phyloP scores from a whole-genome alignment of 2,329 filamentous ascomycete species.

The Fusarium begoniae region DNA sequence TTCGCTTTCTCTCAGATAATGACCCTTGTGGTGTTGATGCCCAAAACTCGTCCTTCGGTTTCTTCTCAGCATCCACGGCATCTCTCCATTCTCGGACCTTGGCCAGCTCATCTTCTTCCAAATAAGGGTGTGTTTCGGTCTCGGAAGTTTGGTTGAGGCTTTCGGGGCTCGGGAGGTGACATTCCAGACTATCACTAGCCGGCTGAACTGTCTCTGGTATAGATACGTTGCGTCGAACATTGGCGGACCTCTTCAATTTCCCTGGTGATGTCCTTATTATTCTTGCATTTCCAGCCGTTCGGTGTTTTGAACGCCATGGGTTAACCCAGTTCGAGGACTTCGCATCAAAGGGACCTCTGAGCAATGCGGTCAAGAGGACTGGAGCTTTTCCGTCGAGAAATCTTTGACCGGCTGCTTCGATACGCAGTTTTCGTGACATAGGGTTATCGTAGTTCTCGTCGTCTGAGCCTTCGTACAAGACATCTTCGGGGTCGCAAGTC shows the following conservation, averaged over 20 bases:
- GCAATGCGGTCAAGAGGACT: constrained; percentile 65
- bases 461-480: constrained; percentile 66
- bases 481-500: constrained; percentile 53
- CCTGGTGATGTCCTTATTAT: constrained; percentile 26
- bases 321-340: constrained; percentile 44
- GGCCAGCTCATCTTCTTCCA: constrained; percentile 46
- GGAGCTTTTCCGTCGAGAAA: constrained; percentile 67
- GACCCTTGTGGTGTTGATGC: constrained; percentile 25
- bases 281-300: constrained; percentile 23
- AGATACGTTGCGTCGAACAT: constrained; percentile 18
- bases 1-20: constrained; percentile 37
- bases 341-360: constrained; percentile 69
- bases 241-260: constrained; percentile 25
- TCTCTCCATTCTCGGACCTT: constrained; percentile 48
- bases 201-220: constrained; percentile 26
- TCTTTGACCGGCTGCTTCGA: constrained; percentile 66
- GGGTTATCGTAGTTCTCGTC: constrained; percentile 61
- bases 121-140: constrained; percentile 41
- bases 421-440: constrained; percentile 59
- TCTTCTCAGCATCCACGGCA: constrained; percentile 22
- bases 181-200: constrained; percentile 42
- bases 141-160: constrained; percentile 50
- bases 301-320: constrained; percentile 47
- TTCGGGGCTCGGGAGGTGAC: constrained; percentile 55
- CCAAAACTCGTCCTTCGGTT: constrained; percentile 35